Conservation (phyloP, 768 basidiomycete genomes). For the Rhodotorula taiwanensis region DNA sequence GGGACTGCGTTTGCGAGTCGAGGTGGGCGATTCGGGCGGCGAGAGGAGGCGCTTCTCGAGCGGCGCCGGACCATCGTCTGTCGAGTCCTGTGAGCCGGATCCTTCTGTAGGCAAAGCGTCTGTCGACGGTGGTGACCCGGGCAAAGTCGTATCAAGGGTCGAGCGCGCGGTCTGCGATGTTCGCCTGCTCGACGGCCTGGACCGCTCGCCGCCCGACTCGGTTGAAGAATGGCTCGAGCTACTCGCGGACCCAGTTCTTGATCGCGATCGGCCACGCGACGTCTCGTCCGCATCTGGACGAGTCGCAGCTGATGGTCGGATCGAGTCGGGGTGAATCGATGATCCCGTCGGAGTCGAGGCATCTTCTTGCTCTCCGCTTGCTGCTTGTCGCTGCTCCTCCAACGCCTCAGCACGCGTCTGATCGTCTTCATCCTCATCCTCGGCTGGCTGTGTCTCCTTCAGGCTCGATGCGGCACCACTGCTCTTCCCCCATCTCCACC, state of each 20-base stretch:
- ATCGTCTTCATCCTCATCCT: not conserved
- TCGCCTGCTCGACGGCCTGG: not conserved
- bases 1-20: slow-evolving; percentile 2
- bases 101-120: not conserved
- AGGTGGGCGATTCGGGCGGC: slow-evolving; percentile 12
- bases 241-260: no score
- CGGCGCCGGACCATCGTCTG: not conserved
- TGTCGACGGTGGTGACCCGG: not conserved
- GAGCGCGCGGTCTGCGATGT: not conserved
- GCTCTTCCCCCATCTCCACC: slow-evolving; percentile 2
- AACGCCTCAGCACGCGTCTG: no score
- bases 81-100: no score
- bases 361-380: no score
- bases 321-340: no score
- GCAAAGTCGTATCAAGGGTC: not conserved
- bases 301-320: no score
- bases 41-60: not conserved
- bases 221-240: no score
- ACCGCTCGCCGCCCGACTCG: no score
- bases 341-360: no score
- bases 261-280: no score
- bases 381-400: not conserved
- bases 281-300: no score
- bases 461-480: not conserved
- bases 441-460: not conserved